Conservation (phyloP, 2,329 filamentous ascomycete genomes). For the Pseudocercospora fuligena region DNA sequence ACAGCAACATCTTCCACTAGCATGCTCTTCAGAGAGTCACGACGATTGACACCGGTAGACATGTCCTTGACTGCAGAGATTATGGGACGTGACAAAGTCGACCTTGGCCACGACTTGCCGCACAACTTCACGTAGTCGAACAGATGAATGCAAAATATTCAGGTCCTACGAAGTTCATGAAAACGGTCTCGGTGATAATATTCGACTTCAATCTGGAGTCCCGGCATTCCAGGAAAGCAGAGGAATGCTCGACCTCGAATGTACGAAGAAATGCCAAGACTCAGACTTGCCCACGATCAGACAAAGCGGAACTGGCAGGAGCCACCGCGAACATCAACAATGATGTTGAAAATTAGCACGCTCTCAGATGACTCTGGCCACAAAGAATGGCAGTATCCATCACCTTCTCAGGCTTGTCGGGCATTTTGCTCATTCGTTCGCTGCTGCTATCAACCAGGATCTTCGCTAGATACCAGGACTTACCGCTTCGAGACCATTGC, state of each 20-base stretch:
- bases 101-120: neutral
- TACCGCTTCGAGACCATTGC: neutral
- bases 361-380: neutral
- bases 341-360: neutral
- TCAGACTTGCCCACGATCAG: neutral
- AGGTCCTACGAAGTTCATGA: neutral
- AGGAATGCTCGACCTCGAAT: neutral
- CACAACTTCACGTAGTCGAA: neutral
- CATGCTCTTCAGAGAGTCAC: neutral
- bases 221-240: neutral
- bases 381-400: neutral
- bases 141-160: neutral
- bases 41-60: neutral
- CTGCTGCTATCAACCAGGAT: neutral
- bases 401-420: neutral
- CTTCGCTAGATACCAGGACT: neutral
- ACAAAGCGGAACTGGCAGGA: constrained; percentile 1
- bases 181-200: neutral
- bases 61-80: neutral
- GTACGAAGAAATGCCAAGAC: neutral
- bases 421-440: neutral
- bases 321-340: constrained; percentile 6
- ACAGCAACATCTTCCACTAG: neutral
- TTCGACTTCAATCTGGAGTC: neutral
- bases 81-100: neutral